Evolutionary conservation across 129 eudicot genomes (phyloP).

Genomic region (Arctium lappa): DNA sequence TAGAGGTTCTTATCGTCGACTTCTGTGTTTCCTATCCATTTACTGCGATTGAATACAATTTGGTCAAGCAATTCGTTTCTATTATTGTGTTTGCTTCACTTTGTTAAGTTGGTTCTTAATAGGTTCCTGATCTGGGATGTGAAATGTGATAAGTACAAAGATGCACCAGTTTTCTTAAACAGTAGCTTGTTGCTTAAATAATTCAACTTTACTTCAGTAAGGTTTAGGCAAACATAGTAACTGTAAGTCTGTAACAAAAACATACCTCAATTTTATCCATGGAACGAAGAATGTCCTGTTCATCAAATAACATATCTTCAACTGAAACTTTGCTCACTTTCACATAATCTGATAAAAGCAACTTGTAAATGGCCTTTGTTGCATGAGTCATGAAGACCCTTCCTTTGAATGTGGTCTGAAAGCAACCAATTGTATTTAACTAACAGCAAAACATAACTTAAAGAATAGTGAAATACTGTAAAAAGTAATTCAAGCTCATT

Average conservation of each 20-base stretch:
- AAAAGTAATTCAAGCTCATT: neutral
- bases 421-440: neutral
- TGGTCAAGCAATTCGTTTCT: neutral
- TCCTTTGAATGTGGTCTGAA: slow-evolving; percentile 90
- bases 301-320: slow-evolving; percentile 91
- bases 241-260: neutral
- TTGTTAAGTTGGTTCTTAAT: neutral
- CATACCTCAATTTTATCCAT: slow-evolving; percentile 97
- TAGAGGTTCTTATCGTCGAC: neutral
- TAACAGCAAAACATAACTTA: neutral
- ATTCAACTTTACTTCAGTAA: neutral
- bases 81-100: neutral
- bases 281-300: slow-evolving; percentile 89
- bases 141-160: neutral
- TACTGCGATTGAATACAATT: neutral
- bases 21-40: no score
- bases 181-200: neutral
- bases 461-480: neutral
- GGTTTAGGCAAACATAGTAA: neutral
- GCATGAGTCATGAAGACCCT: slow-evolving; percentile 99
- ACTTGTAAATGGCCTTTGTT: slow-evolving; percentile 90
- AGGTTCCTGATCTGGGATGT: neutral
- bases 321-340: slow-evolving; percentile 98
- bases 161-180: slow-evolving; percentile 1
- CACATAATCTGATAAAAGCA: slow-evolving; percentile 90